Percentiles rank a stretch among this genome's conserved stretches.
These are phyloP conservation scores for Fonsecaea pedrosoi DNA, from an alignment of 2,329 filamentous ascomycete species.

Conservation along the genomic window DNA sequence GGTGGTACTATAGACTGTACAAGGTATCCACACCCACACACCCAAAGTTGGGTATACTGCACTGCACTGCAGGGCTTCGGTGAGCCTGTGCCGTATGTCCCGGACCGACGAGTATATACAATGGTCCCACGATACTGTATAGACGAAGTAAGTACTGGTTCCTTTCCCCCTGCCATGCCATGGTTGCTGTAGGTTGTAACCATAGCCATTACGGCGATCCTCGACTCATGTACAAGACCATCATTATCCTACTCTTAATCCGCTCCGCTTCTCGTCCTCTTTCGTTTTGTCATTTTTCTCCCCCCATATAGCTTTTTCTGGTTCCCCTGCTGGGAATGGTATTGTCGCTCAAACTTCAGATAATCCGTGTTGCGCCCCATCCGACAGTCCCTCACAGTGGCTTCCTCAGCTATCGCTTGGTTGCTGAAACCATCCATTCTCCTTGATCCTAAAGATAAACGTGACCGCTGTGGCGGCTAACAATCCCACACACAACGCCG, in stretches of 20 bases:
- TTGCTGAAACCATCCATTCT: slow-evolving; percentile 51
- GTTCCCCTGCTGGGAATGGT: not conserved
- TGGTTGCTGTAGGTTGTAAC: not conserved
- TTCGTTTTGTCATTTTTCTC: not conserved
- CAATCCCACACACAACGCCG: slow-evolving; percentile 73
- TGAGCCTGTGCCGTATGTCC: not conserved
- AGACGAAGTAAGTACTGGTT: not conserved
- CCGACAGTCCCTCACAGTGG: not conserved
- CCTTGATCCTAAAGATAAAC: slow-evolving; percentile 77
- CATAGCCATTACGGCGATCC: not conserved
- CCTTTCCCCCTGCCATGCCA: not conserved
- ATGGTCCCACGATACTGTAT: not conserved
- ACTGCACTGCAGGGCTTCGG: not conserved
- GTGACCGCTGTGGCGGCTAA: slow-evolving; percentile 78
- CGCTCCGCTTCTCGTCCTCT: not conserved
- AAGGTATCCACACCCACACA: not conserved
- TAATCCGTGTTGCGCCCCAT: not conserved
- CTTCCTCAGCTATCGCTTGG: not conserved
- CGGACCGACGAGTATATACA: not conserved
- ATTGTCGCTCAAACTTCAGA: not conserved
- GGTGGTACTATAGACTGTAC: not conserved
- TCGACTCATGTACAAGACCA: not conserved
- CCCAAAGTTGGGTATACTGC: not conserved
- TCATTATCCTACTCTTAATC: not conserved
- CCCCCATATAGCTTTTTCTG: not conserved